Percentiles rank a stretch among this genome's conserved stretches.
Conservation (phyloP, 345 rosid species). For the Populus pruinosa region DNA sequence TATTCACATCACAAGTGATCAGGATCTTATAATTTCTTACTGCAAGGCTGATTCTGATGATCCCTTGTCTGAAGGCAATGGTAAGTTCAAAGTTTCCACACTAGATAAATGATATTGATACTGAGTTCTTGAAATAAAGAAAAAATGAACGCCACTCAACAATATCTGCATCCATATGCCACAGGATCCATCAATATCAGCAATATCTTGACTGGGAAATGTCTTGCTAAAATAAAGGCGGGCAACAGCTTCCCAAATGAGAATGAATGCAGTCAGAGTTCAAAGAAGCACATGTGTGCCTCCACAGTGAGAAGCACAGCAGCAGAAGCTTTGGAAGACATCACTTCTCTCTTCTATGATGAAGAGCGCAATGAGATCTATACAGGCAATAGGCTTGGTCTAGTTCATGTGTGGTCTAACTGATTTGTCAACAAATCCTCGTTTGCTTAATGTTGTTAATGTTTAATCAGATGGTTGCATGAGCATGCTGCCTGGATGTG, state of each 20-base stretch:
- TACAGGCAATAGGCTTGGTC: constrained; percentile 69
- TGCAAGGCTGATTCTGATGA: constrained; percentile 68
- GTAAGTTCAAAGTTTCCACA: constrained; percentile 22
- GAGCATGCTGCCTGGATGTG: background rate
- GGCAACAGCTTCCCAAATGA: constrained; percentile 45
- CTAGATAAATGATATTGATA: no score
- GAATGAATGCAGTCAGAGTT: constrained; percentile 28
- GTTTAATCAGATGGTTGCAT: background rate
- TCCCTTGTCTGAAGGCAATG: constrained; percentile 52
- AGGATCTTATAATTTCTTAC: constrained; percentile 68
- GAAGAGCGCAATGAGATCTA: constrained; percentile 89
- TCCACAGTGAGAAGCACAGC: constrained; percentile 45
- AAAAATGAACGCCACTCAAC: background rate
- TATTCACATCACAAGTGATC: constrained; percentile 69
- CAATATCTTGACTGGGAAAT: constrained; percentile 87
- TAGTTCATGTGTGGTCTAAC: constrained; percentile 83
- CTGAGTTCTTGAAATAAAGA: background rate
- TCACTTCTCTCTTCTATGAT: constrained; percentile 77
- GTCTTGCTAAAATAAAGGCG: constrained; percentile 74
- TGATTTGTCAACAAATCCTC: constrained; percentile 7
- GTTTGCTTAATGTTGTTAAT: background rate
- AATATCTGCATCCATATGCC: constrained; percentile 18
- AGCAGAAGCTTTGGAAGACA: constrained; percentile 73
- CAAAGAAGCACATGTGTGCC: constrained; percentile 17
- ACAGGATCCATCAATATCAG: constrained; percentile 84